Evolutionary conservation across 2,329 filamentous ascomycete species (phyloP), one percentile per base, ranked within the genome.

Genomic region (Xylariaceae sp.): DNA sequence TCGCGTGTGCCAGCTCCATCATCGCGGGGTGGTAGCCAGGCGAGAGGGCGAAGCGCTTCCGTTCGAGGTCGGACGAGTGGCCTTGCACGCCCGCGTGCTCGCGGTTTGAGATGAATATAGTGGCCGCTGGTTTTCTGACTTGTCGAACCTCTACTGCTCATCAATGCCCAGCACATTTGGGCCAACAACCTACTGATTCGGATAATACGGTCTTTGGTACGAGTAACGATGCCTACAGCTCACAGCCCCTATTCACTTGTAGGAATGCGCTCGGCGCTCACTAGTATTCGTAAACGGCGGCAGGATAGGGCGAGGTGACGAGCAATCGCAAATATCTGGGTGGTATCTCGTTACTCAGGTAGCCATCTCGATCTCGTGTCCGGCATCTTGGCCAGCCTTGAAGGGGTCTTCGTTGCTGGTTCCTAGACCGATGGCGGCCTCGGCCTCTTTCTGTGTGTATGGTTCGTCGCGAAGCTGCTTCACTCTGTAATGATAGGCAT

Each of bases 361-460:
- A 37, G 69, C 67, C 73, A 77, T 77, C 58, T 74, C 73, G 18
- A 77, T 67, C 55, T 77, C 75, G 60, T 76, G 73, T 65, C 69
- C 65, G 37, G 65, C 66, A 51, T 65, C 63, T 35, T 71, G 66
- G 51, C 70, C 63, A 42, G 67, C 48, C 61, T 55, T 59, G 7
- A 58, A 15, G 56, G 69, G 61, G 60, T 74, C 67, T 65, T 75
- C 83, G 73, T 92, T 92, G 71, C 92, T 87, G 37, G 84, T 86
- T 57, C 82, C 79, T 58, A 92, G 76, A 45, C 90, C 90, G 42
- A 87, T 79, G 0, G 88, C 91, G 13, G 89, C 90, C 71, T 96
- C 90, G 37, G 92, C 90, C 67, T 92, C 85, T 70, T 90, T 89
- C 70, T 96, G 91, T 4, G 88, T 88, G 74, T 96, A 94, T 8